A percentile compares a stretch with the other conserved stretches of the same genome.
Evolutionary conservation across 306 rosid species (phyloP).

Genomic region (Herpetospermum pedunculosum): DNA sequence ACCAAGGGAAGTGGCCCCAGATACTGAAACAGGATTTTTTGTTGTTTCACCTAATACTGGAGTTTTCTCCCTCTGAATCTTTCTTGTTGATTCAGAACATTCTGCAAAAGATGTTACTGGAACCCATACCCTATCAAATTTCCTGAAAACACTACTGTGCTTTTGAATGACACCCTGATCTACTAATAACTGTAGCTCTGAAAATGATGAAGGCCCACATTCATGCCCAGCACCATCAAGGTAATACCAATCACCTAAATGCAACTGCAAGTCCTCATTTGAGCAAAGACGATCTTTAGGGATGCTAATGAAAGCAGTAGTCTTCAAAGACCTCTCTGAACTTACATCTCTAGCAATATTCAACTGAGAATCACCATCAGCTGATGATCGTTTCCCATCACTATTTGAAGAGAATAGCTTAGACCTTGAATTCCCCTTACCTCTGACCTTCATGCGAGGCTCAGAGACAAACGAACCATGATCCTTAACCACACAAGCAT

Average conservation of each 20-base stretch:
- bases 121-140: slow-evolving; percentile 85
- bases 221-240: slow-evolving; percentile 97
- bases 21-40: slow-evolving; percentile 21
- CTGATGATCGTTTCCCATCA: slow-evolving; percentile 73
- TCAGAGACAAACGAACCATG: slow-evolving; percentile 77
- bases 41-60: slow-evolving; percentile 28
- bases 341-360: slow-evolving; percentile 34
- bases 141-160: slow-evolving; percentile 72
- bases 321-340: slow-evolving; percentile 30
- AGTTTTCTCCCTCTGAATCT: slow-evolving; percentile 28
- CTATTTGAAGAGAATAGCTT: slow-evolving; percentile 45
- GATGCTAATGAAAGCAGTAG: slow-evolving; percentile 23
- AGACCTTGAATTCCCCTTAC: slow-evolving; percentile 62
- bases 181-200: slow-evolving; percentile 69
- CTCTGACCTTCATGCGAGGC: slow-evolving; percentile 52
- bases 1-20: slow-evolving; percentile 17
- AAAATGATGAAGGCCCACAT: slow-evolving; percentile 77
- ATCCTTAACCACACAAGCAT: slow-evolving; percentile 87
- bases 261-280: slow-evolving; percentile 58
- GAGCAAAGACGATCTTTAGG: slow-evolving; percentile 68
- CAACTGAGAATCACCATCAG: slow-evolving; percentile 53
- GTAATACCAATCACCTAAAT: slow-evolving; percentile 90
- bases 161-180: slow-evolving; percentile 62
- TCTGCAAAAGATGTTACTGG: slow-evolving; percentile 61
- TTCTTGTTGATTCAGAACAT: slow-evolving; percentile 31